These are phyloP conservation scores for Calocybe gangraenosa DNA, from an alignment of 768 basidiomycete genomes.

Conservation along the genomic window DNA sequence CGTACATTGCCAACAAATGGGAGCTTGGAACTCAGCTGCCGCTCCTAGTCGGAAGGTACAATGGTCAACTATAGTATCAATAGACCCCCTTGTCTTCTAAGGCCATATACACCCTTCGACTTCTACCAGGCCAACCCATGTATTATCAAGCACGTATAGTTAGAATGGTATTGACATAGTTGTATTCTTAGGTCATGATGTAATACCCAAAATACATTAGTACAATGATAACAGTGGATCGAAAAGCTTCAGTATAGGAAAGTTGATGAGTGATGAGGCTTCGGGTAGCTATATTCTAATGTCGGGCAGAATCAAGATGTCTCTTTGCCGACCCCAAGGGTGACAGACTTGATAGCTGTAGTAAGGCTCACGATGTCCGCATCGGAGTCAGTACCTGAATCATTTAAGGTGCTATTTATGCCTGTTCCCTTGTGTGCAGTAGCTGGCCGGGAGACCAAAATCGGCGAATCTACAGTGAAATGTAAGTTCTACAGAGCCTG, in stretches of 20 bases:
- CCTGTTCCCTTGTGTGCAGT: not conserved
- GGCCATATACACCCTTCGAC: not conserved
- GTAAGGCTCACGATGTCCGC: conserved; percentile 29
- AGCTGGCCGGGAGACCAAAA: conserved; percentile 10
- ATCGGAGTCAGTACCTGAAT: conserved; percentile 26
- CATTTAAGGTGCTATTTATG: conserved; percentile 1
- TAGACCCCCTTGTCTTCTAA: conserved; percentile 7
- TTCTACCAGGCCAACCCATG: too few relatives aligned
- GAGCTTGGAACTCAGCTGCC: conserved; percentile 39
- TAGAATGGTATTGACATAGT: too few relatives aligned
- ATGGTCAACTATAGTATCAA: conserved; percentile 1
- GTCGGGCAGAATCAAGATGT: too few relatives aligned
- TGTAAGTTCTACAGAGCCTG: not conserved
- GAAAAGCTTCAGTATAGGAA: too few relatives aligned
- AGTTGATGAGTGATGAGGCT: too few relatives aligned
- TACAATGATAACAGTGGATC: too few relatives aligned
- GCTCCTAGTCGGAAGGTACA: conserved; percentile 24
- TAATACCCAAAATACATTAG: too few relatives aligned
- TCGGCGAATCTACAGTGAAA: conserved; percentile 29
- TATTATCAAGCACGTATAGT: too few relatives aligned
- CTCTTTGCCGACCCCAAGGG: not conserved
- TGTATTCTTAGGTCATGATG: too few relatives aligned
- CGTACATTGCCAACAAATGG: conserved; percentile 39
- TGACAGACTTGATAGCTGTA: conserved; percentile 21
- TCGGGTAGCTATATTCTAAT: too few relatives aligned